Conservation (phyloP, 2,329 filamentous ascomycete genomes). For the Fusarium tjaetaba region DNA sequence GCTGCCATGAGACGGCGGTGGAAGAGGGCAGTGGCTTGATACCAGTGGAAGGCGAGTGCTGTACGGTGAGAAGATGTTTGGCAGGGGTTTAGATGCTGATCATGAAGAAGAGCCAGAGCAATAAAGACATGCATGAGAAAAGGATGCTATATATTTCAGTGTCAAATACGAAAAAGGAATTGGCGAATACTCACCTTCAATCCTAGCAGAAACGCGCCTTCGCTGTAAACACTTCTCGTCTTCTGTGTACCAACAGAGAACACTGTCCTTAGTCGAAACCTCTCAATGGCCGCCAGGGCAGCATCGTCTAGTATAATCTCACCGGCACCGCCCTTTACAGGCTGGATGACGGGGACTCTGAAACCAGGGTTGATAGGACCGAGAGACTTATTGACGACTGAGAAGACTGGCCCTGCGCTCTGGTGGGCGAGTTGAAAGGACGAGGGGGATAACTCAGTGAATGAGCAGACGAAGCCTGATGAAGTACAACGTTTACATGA, state of each 20-base stretch:
- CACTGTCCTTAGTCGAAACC: constrained; percentile 56
- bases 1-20: constrained; percentile 52
- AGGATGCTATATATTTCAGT: constrained; percentile 50
- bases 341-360: constrained; percentile 41
- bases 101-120: constrained; percentile 63
- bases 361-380: constrained; percentile 24
- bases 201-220: constrained; percentile 51
- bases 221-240: constrained; percentile 48
- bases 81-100: constrained; percentile 52
- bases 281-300: constrained; percentile 50
- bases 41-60: constrained; percentile 58
- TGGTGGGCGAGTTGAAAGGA: constrained; percentile 36
- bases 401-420: constrained; percentile 19
- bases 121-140: constrained; percentile 66
- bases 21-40: constrained; percentile 59
- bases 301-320: constrained; percentile 47
- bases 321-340: constrained; percentile 16
- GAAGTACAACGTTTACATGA: constrained; percentile 58
- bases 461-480: constrained; percentile 61
- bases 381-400: constrained; percentile 13
- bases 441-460: constrained; percentile 44
- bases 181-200: constrained; percentile 46
- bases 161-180: not conserved
- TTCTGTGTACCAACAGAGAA: constrained; percentile 50
- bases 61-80: constrained; percentile 38